phyloP scores from a whole-genome alignment of 495 filamentous ascomycete species.

The Penicillium antarcticum region DNA sequence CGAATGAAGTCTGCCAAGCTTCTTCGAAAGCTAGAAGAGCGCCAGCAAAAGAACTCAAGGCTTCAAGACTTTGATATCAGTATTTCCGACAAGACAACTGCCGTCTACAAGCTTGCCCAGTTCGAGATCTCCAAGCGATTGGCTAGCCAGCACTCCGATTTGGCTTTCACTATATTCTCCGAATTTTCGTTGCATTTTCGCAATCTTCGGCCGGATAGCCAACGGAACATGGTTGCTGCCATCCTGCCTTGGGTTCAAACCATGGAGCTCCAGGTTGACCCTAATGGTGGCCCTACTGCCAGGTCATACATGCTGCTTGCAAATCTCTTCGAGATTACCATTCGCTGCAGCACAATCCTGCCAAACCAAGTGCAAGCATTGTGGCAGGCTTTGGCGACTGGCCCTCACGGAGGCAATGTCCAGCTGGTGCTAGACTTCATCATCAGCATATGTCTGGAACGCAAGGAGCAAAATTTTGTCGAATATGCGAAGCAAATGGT shows the following conservation, averaged over 20 bases:
- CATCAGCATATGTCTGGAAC: constrained; percentile 86
- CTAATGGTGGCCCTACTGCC: constrained; percentile 83
- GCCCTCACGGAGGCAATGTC: constrained; percentile 92
- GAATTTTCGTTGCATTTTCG: constrained; percentile 93
- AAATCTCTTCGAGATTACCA: constrained; percentile 95
- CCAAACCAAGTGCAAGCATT: constrained; percentile 97
- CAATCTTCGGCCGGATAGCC: constrained; percentile 69
- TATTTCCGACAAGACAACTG: constrained; percentile 96
- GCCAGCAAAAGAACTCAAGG: constrained; percentile 79
- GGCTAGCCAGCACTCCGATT: constrained; percentile 80
- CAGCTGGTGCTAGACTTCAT: constrained; percentile 93
- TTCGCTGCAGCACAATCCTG: constrained; percentile 78
- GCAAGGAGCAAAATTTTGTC: constrained; percentile 94
- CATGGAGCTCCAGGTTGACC: constrained; percentile 91
- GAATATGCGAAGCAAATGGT: constrained; percentile 97
- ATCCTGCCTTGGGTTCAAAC: constrained; percentile 95
- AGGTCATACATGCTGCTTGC: constrained; percentile 93
- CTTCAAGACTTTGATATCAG: constrained; percentile 97
- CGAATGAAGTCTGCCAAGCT: constrained; percentile 85
- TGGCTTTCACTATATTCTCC: constrained; percentile 91
- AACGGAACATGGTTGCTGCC: constrained; percentile 90
- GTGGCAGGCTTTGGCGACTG: constrained; percentile 94
- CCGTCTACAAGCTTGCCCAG: constrained; percentile 94
- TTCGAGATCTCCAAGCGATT: constrained; percentile 92
- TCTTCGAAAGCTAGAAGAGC: constrained; percentile 77